Conservation (phyloP, 1,284 basidiomycete genomes). For the Boletus nobilissimus region DNA sequence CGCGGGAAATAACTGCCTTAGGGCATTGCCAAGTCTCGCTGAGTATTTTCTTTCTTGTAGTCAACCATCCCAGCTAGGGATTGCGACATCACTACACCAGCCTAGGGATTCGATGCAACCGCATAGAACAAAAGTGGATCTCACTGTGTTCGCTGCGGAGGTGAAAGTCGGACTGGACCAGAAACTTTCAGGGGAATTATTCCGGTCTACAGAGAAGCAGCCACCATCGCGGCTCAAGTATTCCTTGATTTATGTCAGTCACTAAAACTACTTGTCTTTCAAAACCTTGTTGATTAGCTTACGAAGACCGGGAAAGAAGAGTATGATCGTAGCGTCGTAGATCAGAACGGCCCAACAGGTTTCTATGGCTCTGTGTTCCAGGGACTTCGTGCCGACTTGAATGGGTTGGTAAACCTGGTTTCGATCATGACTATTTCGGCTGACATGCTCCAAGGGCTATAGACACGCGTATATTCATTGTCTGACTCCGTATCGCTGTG, state of each 20-base stretch:
- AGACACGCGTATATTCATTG: slow-evolving; percentile 78
- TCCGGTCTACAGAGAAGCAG: not conserved
- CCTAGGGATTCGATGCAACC: not conserved
- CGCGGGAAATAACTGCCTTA: not conserved
- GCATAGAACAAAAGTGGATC: not conserved
- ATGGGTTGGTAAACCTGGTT: slow-evolving; percentile 60
- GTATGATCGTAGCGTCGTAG: slow-evolving; percentile 77
- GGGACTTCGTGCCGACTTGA: slow-evolving; percentile 83
- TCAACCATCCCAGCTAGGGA: not conserved
- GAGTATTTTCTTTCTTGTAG: not conserved
- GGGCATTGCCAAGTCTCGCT: not conserved
- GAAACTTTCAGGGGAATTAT: not conserved
- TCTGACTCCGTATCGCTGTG: slow-evolving; percentile 46
- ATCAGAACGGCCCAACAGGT: slow-evolving; percentile 59
- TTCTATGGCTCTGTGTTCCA: slow-evolving; percentile 79
- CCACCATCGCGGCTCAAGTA: not conserved
- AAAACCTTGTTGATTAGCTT: not conserved
- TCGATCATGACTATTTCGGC: slow-evolving; percentile 13
- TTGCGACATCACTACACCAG: not conserved
- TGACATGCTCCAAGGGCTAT: not conserved
- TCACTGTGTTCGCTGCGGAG: slow-evolving; percentile 6
- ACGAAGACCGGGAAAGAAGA: slow-evolving; percentile 83
- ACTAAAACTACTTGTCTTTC: not conserved
- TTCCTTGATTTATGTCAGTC: slow-evolving; percentile 15
- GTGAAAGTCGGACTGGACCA: not conserved